Base-by-base conservation (phyloP, 345 rosid species). In the Rhizophora apiculata region DNA sequence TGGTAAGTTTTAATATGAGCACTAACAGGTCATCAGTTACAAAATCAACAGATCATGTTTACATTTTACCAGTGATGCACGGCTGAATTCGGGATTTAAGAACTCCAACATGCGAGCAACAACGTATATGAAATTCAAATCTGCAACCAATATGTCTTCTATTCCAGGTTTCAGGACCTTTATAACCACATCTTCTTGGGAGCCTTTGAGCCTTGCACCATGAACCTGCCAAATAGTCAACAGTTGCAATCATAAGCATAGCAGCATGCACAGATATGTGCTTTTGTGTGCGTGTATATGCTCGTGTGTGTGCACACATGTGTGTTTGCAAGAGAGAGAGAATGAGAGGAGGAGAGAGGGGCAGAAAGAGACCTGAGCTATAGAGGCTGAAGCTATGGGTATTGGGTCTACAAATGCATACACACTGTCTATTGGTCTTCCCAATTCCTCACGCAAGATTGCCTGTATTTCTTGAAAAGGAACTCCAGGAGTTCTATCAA, bases 91-190 rank as follows among this genome's bases (percentile, higher is more conserved):
- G 13, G 98, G 98, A 80, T 83, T 94, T 71, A 94, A 78, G 77
- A 89, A 94, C 88, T 94, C 98, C 83, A 89, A 79, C 77, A 91
- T 84, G 77, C 97, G 97, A 55, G 98, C 87, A 76, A 85, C 92
- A 76, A 94, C 52, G 62, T 87, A 94, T 51, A 94, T 82, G 68
- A 94, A 94, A 79, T 94, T 94, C 82, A 94, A 79, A 79, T 94
- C 98, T 72, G 98, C 97, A 71, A 94, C 90, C 75, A 94, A 75
- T 70, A 89, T 69, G 78, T 91, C 97, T 84, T 89, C 86, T 67
- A 91, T 91, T 70, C 98, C 97, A 48, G 98, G 97, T 75, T 94
- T 94, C 81, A 91, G 81, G 79, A 91, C 86, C 88, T 91, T 94
- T 74, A 94, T 87, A 72, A 94, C 98, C 18, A 94, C 96, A 72